Evolutionary conservation across 495 filamentous ascomycete species (phyloP).

Genomic region (Cercophora scortea): DNA sequence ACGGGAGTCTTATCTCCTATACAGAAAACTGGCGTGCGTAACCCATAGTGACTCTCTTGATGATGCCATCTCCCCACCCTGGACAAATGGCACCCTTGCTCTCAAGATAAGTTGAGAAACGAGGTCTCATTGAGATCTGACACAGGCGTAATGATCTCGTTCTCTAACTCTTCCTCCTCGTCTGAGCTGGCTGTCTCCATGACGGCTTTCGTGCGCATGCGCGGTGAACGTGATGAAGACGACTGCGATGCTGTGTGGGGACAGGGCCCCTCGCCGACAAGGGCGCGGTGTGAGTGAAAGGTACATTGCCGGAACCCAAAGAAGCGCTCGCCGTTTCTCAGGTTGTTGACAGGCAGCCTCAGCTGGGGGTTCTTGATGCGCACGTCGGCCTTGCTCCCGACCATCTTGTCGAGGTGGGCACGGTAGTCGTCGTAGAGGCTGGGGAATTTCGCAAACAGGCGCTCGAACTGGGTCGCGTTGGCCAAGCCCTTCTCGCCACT

Average conservation of each 20-base stretch:
- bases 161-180: conserved; percentile 10
- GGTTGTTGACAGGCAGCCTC: conserved; percentile 34
- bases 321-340: conserved; percentile 35
- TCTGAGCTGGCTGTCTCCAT: conserved; percentile 13
- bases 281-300: conserved; percentile 38
- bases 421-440: conserved; percentile 34
- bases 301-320: conserved; percentile 43
- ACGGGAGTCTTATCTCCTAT: too few relatives aligned
- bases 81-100: neutral
- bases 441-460: conserved; percentile 28
- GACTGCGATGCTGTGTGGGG: conserved; percentile 21
- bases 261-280: conserved; percentile 34
- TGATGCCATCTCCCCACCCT: too few relatives aligned
- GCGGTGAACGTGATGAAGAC: neutral
- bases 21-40: too few relatives aligned
- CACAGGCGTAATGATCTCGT: conserved; percentile 15
- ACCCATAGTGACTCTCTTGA: too few relatives aligned
- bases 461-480: conserved; percentile 21
- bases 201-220: conserved; percentile 1
- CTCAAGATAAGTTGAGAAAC: conserved; percentile 20
- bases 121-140: conserved; percentile 17
- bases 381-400: conserved; percentile 30
- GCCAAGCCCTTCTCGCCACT: conserved; percentile 10
- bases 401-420: conserved; percentile 35
- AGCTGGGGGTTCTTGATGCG: conserved; percentile 44